Base-by-base conservation (phyloP, 2,329 filamentous ascomycete genomes). In the Phyllosticta capitalensis region DNA sequence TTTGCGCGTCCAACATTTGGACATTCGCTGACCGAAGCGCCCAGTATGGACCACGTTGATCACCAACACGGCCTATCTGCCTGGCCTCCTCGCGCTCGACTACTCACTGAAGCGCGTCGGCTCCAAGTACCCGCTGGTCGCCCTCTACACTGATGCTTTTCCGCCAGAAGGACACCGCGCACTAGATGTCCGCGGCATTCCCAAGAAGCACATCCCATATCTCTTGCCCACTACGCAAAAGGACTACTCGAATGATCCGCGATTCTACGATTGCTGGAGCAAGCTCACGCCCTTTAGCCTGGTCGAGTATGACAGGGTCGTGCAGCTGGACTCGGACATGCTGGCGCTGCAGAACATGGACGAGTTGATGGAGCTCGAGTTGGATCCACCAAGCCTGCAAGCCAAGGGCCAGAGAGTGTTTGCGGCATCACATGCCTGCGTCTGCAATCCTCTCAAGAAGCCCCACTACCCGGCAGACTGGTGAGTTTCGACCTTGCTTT, bases 321-420 rank as follows among this genome's bases (percentile, higher is more conserved):
- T 95, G 38, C 88, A 90, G 74, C 80, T 96, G 58, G 91, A 96
- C 75, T 88, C 86, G 68, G 91, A 96, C 75, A 95, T 95, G 90
- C 76, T 95, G 55, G 84, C 90, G 7, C 74, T 86, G 64, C 80
- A 80, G 67, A 95, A 95, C 74, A 95, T 96, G 89, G 91, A 95
- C 71, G 90, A 95, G 76, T 77, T 95, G 65, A 95, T 95, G 89
- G 84, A 89, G n/a, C 66, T 95, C 55, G 76, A 83, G 62, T 81
- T 95, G 52, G 89, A 92, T 72, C 68, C 76, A 20, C 76, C 82
- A 0, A 75, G 74, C 50, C 61, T 78, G 61, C 76, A 66, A 1
- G 84, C 80, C 10, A 76, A 75, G 19, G 83, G 87, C 21, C 70
- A 79, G 52, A 79, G 82, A 52, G 88, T 95, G 33, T 92, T 95